Conservation (phyloP, 2,329 filamentous ascomycete genomes). For the Pestalotiopsis fici region DNA sequence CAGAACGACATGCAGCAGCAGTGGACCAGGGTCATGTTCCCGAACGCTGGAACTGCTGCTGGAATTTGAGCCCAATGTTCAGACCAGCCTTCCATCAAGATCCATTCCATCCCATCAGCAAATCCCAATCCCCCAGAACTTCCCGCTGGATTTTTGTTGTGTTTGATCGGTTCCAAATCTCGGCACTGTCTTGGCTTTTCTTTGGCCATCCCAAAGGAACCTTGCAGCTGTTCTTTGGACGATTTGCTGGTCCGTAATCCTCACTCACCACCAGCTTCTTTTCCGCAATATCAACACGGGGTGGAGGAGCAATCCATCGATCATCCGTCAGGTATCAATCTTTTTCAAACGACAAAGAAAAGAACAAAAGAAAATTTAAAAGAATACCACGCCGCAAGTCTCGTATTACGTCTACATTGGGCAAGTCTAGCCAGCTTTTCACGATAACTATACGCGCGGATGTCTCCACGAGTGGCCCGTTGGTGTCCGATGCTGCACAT, state of each 20-base stretch:
- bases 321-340: not conserved
- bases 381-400: not conserved
- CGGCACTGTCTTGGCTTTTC: not conserved
- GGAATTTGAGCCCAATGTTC: not conserved
- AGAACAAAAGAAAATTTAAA: not conserved
- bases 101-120: not conserved
- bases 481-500: constrained; percentile 4
- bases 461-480: constrained; percentile 6
- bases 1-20: not conserved
- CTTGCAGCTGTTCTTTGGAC: not conserved
- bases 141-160: not conserved
- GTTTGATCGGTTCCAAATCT: not conserved
- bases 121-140: not conserved
- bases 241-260: not conserved
- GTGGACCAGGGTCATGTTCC: not conserved
- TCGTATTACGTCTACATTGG: not conserved
- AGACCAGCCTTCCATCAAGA: not conserved
- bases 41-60: not conserved
- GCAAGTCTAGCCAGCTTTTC: constrained; percentile 5
- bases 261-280: not conserved
- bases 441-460: constrained; percentile 1
- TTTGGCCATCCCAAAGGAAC: not conserved
- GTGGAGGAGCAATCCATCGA: not conserved
- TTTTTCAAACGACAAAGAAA: not conserved
- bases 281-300: not conserved